phyloP scores from a whole-genome alignment of 2,329 filamentous ascomycete species.

The Endocalyx cinctus region DNA sequence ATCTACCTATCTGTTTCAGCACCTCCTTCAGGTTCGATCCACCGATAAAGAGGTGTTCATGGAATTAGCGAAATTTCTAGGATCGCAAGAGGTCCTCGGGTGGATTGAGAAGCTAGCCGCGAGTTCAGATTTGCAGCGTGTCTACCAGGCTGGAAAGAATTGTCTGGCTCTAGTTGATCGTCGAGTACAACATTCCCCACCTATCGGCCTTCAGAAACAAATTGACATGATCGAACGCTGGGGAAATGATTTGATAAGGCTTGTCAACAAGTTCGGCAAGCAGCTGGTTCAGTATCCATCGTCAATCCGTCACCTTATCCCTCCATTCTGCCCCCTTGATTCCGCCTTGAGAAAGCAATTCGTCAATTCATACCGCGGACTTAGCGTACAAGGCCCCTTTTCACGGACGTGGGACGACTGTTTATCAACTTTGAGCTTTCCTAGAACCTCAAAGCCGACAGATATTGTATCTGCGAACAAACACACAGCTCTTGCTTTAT shows the following conservation, averaged over 20 bases:
- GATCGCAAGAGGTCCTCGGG: constrained; percentile 7
- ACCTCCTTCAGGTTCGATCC: constrained; percentile 8
- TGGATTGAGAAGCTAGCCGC: constrained; percentile 19
- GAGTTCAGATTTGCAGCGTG: constrained; percentile 10
- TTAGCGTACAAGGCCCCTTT: constrained; percentile 12
- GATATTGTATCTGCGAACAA: constrained; percentile 4
- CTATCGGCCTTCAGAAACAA: constrained; percentile 6
- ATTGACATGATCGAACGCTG: constrained; percentile 14
- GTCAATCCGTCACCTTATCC: constrained; percentile 19
- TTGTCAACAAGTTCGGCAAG: constrained; percentile 18
- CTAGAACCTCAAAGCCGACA: constrained; percentile 5
- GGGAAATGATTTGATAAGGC: constrained; percentile 16
- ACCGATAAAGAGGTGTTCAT: constrained; percentile 12
- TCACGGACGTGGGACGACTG: constrained; percentile 18
- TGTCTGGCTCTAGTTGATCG: constrained; percentile 10
- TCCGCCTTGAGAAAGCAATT: constrained; percentile 19
- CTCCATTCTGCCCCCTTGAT: constrained; percentile 19
- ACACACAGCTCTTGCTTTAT: constrained; percentile 13
- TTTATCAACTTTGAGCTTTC: constrained; percentile 15
- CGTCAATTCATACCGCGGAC: constrained; percentile 8
- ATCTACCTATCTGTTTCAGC: constrained; percentile 18
- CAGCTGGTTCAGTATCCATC: constrained; percentile 8
- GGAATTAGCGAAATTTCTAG: constrained; percentile 14
- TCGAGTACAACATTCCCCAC: constrained; percentile 6
- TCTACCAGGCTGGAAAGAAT: constrained; percentile 19